A percentile compares a stretch with the other conserved stretches of the same genome.
These are phyloP conservation scores for Ilyonectria destructans DNA, from an alignment of 2,329 filamentous ascomycete species.

Conservation along the genomic window DNA sequence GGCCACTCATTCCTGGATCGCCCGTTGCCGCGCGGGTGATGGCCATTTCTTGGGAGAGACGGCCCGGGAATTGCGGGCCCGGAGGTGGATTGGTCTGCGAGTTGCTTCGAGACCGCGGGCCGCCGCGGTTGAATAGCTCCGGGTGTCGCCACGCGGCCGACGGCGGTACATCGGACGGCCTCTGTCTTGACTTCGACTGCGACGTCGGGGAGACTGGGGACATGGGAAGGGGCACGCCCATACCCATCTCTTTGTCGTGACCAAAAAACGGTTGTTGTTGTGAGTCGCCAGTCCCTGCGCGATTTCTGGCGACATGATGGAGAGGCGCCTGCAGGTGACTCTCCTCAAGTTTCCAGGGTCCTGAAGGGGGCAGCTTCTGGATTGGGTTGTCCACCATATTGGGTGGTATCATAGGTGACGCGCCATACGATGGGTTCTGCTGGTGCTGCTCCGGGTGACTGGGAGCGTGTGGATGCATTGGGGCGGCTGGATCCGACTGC, in stretches of 20 bases:
- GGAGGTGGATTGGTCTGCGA: conserved; percentile 28
- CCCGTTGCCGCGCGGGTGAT: conserved; percentile 54
- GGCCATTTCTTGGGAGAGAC: conserved; percentile 40
- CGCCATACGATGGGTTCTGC: conserved; percentile 29
- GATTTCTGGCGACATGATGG: conserved; percentile 53
- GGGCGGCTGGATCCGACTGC: conserved; percentile 18
- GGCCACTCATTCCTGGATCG: not conserved
- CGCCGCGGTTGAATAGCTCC: conserved; percentile 59
- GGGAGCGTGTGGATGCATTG: conserved; percentile 26
- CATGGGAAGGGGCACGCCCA: conserved; percentile 49
- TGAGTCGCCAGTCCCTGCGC: conserved; percentile 51
- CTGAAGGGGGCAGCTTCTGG: conserved; percentile 60
- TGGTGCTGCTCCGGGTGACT: conserved; percentile 25
- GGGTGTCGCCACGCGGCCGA: conserved; percentile 68
- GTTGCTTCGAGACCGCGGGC: conserved; percentile 40
- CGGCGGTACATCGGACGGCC: conserved; percentile 62
- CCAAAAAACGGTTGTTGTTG: conserved; percentile 52
- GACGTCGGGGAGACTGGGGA: conserved; percentile 16
- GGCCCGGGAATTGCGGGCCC: conserved; percentile 37
- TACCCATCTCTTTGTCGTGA: conserved; percentile 62
- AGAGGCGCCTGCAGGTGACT: conserved; percentile 70
- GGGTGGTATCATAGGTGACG: conserved; percentile 42
- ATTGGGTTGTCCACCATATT: conserved; percentile 55
- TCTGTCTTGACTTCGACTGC: conserved; percentile 38
- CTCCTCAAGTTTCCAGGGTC: conserved; percentile 70